Evolutionary conservation across 768 basidiomycete genomes (phyloP).

Genomic region (Sarcodon sp.): DNA sequence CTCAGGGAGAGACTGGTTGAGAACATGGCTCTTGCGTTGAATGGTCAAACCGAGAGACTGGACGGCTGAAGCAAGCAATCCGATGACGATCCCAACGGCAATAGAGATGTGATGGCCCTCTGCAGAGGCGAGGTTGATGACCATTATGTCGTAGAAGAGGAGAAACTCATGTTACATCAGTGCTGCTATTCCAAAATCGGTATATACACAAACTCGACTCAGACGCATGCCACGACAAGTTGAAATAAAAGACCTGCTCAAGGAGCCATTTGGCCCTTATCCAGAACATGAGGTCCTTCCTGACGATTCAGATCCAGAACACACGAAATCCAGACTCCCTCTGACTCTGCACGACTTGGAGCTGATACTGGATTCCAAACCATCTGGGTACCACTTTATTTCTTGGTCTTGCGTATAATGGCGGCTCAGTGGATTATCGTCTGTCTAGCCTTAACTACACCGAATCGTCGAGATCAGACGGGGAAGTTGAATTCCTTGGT

Average conservation of each 20-base stretch:
- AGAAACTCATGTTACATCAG: neutral
- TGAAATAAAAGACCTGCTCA: conserved; percentile 3
- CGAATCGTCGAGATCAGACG: too few species aligned
- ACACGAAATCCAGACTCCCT: too few species aligned
- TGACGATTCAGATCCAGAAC: neutral
- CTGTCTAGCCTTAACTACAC: too few species aligned
- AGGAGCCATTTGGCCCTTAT: conserved; percentile 12
- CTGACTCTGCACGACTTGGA: too few species aligned
- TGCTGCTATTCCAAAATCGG: neutral
- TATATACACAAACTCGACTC: neutral
- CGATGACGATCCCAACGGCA: conserved; percentile 34
- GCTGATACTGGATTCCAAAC: too few species aligned
- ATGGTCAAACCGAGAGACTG: conserved; percentile 87
- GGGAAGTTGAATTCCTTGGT: conserved; percentile 20
- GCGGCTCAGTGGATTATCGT: too few species aligned
- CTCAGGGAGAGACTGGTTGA: conserved; percentile 63
- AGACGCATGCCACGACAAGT: neutral
- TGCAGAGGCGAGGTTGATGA: conserved; percentile 5
- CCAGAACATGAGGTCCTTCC: conserved; percentile 7
- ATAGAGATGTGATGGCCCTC: conserved; percentile 21
- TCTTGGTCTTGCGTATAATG: too few species aligned
- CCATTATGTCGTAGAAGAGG: conserved; percentile 8
- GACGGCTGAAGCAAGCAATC: conserved; percentile 76
- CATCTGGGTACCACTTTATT: too few species aligned
- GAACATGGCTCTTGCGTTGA: conserved; percentile 86